Evolutionary conservation across 768 basidiomycete species (phyloP).

Genomic region (Suillus tomentosus): DNA sequence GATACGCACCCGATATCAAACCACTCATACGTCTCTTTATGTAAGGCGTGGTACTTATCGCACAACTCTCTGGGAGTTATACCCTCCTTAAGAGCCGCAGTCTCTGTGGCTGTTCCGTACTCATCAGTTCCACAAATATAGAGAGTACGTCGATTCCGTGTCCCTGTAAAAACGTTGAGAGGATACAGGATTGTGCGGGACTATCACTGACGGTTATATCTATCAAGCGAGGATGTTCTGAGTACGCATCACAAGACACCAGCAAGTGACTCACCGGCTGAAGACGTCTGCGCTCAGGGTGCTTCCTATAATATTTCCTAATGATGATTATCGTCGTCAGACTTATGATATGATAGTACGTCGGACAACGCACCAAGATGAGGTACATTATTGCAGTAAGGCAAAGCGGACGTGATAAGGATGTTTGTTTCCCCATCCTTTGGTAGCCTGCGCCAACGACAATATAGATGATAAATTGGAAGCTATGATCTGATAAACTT

Average conservation of each 20-base stretch:
- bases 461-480: neutral
- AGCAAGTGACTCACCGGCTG: conserved; percentile 65
- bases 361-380: conserved; percentile 70
- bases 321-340: neutral
- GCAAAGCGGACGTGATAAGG: conserved; percentile 92
- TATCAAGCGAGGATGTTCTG: conserved; percentile 25
- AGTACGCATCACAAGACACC: conserved; percentile 4
- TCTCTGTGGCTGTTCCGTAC: conserved; percentile 99
- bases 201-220: conserved; percentile 58
- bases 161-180: conserved; percentile 35
- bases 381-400: conserved; percentile 96
- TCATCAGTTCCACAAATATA: conserved; percentile 99
- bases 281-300: conserved; percentile 97
- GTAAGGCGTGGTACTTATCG: conserved; percentile 87
- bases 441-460: conserved; percentile 53
- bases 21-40: conserved; percentile 87
- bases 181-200: conserved; percentile 24
- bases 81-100: conserved; percentile 84
- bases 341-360: conserved; percentile 2
- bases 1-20: conserved; percentile 84
- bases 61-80: conserved; percentile 79
- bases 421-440: conserved; percentile 83
- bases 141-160: conserved; percentile 83
- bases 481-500: conserved; percentile 13
- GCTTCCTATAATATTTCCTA: conserved; percentile 92